Evolutionary conservation across 768 basidiomycete genomes (phyloP).

Genomic region (Lyophyllum decastes): DNA sequence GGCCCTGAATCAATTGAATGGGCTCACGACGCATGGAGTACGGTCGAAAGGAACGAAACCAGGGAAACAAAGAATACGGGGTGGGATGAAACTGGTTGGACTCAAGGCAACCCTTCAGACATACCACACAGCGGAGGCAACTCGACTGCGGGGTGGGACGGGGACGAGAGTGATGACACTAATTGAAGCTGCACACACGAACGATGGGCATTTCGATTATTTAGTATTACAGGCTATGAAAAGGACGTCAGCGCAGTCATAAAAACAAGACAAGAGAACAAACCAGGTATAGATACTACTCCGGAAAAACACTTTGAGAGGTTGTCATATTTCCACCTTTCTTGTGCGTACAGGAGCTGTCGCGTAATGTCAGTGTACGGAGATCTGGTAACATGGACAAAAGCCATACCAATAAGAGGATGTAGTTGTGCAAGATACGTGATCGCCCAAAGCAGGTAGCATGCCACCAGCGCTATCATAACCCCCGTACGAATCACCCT

Average conservation of each 20-base stretch:
- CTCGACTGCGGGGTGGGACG: constrained; percentile 46
- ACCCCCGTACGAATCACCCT: constrained; percentile 84
- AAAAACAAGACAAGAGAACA: not conserved
- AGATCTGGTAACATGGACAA: not conserved
- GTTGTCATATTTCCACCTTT: constrained; percentile 6
- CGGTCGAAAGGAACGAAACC: constrained; percentile 2
- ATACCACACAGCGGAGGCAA: constrained; percentile 27
- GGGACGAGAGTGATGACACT: constrained; percentile 42
- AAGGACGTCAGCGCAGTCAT: not conserved
- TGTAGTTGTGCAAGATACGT: constrained; percentile 96
- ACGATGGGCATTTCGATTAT: constrained; percentile 17
- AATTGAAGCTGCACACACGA: constrained; percentile 20
- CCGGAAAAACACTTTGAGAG: not conserved
- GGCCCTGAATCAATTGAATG: constrained; percentile 19
- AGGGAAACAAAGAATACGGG: not conserved
- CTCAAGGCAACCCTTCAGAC: constrained; percentile 5
- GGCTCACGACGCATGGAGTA: constrained; percentile 11
- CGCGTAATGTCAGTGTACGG: not conserved
- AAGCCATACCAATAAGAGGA: constrained; percentile 72
- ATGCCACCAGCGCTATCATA: constrained; percentile 76
- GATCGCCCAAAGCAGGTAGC: constrained; percentile 96
- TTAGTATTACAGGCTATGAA: constrained; percentile 28
- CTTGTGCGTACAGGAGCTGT: constrained; percentile 17
- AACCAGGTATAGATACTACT: constrained; percentile 36
- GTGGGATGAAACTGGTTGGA: constrained; percentile 5